Percentiles rank a stretch among this genome's conserved stretches.
Evolutionary conservation across 169 alveolate genomes (phyloP).

Genomic region (Besnoitia besnoiti): DNA sequence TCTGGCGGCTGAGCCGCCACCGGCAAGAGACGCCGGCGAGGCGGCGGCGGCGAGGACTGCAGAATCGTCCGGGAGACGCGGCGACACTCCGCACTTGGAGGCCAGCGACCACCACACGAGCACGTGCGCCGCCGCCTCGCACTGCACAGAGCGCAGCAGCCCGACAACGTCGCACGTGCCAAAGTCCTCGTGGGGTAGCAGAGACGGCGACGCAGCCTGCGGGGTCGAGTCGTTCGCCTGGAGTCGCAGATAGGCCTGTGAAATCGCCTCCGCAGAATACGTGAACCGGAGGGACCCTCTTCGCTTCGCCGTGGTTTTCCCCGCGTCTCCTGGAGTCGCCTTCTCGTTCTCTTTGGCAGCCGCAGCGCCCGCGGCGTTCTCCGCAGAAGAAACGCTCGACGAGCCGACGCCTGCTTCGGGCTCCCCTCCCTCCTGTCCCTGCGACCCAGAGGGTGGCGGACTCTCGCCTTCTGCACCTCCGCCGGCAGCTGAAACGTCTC

Average conservation of each 20-base stretch:
- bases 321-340: conserved; percentile 50
- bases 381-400: not conserved
- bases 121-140: conserved; percentile 60
- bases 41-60: not conserved
- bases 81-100: conserved; percentile 44
- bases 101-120: conserved; percentile 61
- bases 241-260: conserved; percentile 38
- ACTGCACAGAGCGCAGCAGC: conserved; percentile 49
- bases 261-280: conserved; percentile 24
- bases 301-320: not conserved
- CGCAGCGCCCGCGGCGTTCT: not conserved
- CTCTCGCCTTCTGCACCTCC: conserved; percentile 4
- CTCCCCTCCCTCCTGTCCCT: not conserved
- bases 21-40: not conserved
- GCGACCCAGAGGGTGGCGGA: too few relatives aligned
- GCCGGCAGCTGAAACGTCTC: not conserved
- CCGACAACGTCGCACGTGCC: conserved; percentile 48
- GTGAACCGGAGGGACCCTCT: not conserved
- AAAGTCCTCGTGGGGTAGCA: conserved; percentile 18
- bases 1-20: not conserved
- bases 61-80: conserved; percentile 7
- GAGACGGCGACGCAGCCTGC: not conserved
- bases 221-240: not conserved
- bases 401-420: too few relatives aligned
- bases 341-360: too few relatives aligned